These are phyloP conservation scores for Ceratonia siliqua DNA, from an alignment of 306 rosid species.

Conservation along the genomic window DNA sequence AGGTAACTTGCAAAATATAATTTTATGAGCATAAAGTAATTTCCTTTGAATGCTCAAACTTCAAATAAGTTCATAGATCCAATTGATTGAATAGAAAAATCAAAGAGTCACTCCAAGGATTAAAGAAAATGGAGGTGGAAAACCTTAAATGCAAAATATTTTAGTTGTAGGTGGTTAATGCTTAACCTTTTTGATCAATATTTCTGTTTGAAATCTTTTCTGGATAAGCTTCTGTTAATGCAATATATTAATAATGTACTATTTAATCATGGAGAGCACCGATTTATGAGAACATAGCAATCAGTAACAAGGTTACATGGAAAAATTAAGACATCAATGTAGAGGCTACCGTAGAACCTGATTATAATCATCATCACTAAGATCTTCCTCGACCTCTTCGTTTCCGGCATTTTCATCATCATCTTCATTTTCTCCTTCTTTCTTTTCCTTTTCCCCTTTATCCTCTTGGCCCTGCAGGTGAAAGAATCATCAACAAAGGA, in stretches of 20 bases:
- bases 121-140: background rate
- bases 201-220: conserved; percentile 7
- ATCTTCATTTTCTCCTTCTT: conserved; percentile 50
- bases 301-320: conserved; percentile 1
- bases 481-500: conserved; percentile 21
- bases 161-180: background rate
- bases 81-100: background rate
- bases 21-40: background rate
- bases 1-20: background rate
- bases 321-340: conserved; percentile 15
- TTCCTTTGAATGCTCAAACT: conserved; percentile 3
- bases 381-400: conserved; percentile 38
- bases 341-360: conserved; percentile 45
- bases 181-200: background rate
- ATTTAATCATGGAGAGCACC: conserved; percentile 2
- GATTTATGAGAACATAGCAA: no score
- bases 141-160: conserved; percentile 6
- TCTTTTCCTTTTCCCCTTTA: conserved; percentile 37
- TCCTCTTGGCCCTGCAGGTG: conserved; percentile 39
- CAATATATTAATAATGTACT: background rate
- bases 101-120: background rate
- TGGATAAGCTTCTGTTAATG: background rate
- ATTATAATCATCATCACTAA: conserved; percentile 53
- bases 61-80: background rate
- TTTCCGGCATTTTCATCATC: conserved; percentile 47